Evolutionary conservation across 164 flowering plant species (phyloP).

Genomic region (Annona squamosa): DNA sequence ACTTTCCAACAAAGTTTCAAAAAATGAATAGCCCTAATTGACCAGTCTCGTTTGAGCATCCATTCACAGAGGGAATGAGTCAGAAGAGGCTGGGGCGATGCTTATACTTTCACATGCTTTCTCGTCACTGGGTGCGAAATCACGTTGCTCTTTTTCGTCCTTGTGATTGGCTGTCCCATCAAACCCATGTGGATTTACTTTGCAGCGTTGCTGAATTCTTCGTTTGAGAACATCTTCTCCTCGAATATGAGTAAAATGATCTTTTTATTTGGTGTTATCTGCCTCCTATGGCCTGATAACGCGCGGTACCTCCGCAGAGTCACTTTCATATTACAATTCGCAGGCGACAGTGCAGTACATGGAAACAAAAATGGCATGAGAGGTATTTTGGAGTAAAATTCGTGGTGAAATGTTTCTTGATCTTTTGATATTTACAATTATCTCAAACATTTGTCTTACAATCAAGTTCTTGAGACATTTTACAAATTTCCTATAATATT

Average conservation of each 20-base stretch:
- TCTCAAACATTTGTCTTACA: too few relatives aligned
- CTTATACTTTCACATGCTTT: slow-evolving; percentile 63
- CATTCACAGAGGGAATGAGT: too few relatives aligned
- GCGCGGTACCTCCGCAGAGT: slow-evolving; percentile 61
- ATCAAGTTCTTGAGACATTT: too few relatives aligned
- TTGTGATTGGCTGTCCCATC: slow-evolving; percentile 47
- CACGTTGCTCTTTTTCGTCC: slow-evolving; percentile 46
- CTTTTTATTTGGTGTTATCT: slow-evolving; percentile 51
- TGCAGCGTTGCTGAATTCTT: slow-evolving; percentile 28
- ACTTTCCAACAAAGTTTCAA: too few relatives aligned
- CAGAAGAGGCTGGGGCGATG: slow-evolving; percentile 1
- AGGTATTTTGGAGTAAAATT: slow-evolving; percentile 24
- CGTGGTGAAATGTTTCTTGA: too few relatives aligned
- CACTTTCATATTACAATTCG: too few relatives aligned
- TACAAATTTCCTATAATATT: too few relatives aligned
- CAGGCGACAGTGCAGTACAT: background rate
- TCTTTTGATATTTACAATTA: too few relatives aligned
- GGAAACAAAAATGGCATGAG: background rate
- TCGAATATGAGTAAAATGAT: slow-evolving; percentile 35
- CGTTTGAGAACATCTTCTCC: slow-evolving; percentile 26
- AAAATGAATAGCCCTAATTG: too few relatives aligned
- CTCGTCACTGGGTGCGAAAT: slow-evolving; percentile 60
- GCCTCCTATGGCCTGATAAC: slow-evolving; percentile 56
- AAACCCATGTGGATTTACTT: slow-evolving; percentile 32
- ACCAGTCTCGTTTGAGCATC: too few relatives aligned